Evolutionary conservation across 352 stramenopile species (phyloP), one percentile per base, ranked within the genome.

Genomic region (Hyaloperonospora brassicae): DNA sequence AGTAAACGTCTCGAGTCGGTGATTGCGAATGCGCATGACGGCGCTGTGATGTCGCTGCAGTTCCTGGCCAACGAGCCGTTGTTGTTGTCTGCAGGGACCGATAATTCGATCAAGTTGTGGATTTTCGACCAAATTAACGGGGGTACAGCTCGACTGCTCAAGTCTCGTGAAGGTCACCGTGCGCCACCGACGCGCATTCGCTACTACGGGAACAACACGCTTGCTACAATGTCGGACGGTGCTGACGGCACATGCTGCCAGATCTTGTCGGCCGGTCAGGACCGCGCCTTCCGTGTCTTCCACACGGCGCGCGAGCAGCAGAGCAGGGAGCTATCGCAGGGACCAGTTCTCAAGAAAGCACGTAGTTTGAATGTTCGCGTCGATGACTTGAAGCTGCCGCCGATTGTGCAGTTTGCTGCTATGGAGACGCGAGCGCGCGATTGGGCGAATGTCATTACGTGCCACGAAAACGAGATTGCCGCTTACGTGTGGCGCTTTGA

Each of bases 401-500:
- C 88, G 1, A 89, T 98, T 59, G 82, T 82, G 21, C 86, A 86
- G 49, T 94, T 98, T 61, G 87, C 88, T 3, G 81, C 87, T 2
- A 92, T 87, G 61, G 92, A 98, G 72, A 89, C 87, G 10, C 72
- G 88, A 39, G 73, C 84, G 17, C 77, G 86, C 23, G 86, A 93
- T 68, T 98, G 90, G 92, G 77, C 87, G 27, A 97, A 98, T 74
- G 68, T 98, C 1, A 71, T 98, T 1, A 98, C 93, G 2, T 97
- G 95, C 61, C 95, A 98, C 71, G 72, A 89, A 42, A 84, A 93
- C 72, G 87, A 98, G 59, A 64, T 84, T 27, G 85, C 90, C 25
- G 95, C 94, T 5, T 98, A 98, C 57, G 88, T 97, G 14, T 98
- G 95, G 95, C 86, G 79, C 45, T 96, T 96, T 23, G 84, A 96